Evolutionary conservation across 2,329 filamentous ascomycete genomes (phyloP), one percentile per base, ranked within the genome.

Genomic region (Scedosporium dehoogii): DNA sequence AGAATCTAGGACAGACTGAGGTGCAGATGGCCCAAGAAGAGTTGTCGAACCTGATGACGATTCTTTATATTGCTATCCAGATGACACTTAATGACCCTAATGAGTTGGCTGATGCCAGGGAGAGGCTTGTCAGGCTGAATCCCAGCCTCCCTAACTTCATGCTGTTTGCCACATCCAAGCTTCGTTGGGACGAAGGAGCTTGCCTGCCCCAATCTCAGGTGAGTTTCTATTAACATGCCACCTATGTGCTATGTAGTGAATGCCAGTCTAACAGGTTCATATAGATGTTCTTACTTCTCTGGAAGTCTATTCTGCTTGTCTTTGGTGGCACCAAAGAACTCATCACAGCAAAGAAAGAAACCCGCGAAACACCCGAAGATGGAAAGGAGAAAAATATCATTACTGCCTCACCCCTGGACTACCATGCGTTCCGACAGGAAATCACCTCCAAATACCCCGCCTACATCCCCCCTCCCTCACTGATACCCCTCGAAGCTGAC

Each of bases 391-490:
- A 89, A 67, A 87, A 87, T n/a, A 79, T 90, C 55, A 93, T 99
- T 64, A 96, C 90, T 1, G 93, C 94, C 4, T 97, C 93, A 1
- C 94, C 94, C 4, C 78, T 99, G 10, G 94, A 99, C 70, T 99
- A 99, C 71, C 93, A 99, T 71, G 83, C 92, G 23, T 99, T 99
- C 71, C 88, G 94, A 42, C 93, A 97, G 73, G 94, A 99, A 73
- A 93, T 99, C 63, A 96, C 89, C 16, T 97, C 93, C 2, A 99
- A 99, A 75, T 99, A 99, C 72, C 94, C 94, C 10, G 90, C 94
- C 2, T 99, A 99, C 73, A 89, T 96, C 63, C 92, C 94, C 2
- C 94, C 94, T 2, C 87, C 86, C 61, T 88, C 91, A 1, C 75
- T 90, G 5, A 86, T 97, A 64, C 91, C 92, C 1, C 80, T 97